Evolutionary conservation across 78 protist genomes (phyloP), one percentile per base, ranked within the genome.

Genomic region (Dictyostelium capitatum): DNA sequence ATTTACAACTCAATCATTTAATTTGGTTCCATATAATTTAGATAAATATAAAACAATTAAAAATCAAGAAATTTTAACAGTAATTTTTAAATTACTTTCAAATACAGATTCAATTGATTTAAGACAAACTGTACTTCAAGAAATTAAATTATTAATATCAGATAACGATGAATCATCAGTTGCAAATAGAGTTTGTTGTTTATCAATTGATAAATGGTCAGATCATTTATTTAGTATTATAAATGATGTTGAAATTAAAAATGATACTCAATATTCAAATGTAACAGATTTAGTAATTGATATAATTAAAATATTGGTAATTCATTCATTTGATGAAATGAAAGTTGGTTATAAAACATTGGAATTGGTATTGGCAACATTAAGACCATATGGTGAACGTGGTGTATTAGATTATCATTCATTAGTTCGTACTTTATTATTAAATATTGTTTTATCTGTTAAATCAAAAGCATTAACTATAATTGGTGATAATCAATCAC

Each of bases 121-220:
- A 15, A 62, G 83, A 37, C 84, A 77, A 50, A 12, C 43, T 7
- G 79, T 87, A 11, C 41, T 87, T 1, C 84, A 87, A 28, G 80
- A 87, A 7, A 77, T 87, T 32, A 87, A 87, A 25, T 9, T 77
- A 12, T 19, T 77, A 4, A 51, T 87, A 0, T n/a, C 25, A 1
- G 47, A 48, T 53, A 67, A 67, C 30, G 70, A 62, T 19, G 70
- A 62, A 62, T n/a, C 70, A 11, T 43, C 30, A 5, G 43, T 47
- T 37, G 47, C 28, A 6, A 84, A 84, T 59, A 53, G 84, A 41
- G 7, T 57, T 25, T 10, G 47, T 5, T 46, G 74, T 15, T 10
- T 87, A 6, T 82, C 69, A 64, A 87, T 87, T 32, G 93, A 87
- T 43, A 74, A 77, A 32, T 87, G 93, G 93, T 62, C 77, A 8